phyloP scores from a whole-genome alignment of 2,329 filamentous ascomycete species.

The Pestalotiopsis sp. region DNA sequence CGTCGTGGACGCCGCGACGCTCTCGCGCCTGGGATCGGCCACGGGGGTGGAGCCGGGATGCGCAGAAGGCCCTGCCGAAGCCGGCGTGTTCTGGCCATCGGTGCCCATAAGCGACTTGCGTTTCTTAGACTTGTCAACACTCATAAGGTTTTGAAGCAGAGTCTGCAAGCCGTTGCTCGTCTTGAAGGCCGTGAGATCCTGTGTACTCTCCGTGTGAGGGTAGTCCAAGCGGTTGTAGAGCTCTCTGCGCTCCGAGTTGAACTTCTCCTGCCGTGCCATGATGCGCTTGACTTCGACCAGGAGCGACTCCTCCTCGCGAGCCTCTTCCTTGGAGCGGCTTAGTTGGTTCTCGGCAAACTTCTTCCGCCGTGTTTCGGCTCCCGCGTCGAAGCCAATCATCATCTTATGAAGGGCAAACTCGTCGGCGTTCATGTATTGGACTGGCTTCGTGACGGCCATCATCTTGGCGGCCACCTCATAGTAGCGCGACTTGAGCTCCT shows the following conservation, averaged over 20 bases:
- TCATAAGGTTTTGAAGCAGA: constrained; percentile 80
- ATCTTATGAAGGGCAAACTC: constrained; percentile 84
- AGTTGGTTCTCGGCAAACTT: constrained; percentile 80
- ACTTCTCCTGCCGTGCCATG: constrained; percentile 78
- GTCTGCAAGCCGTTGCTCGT: constrained; percentile 78
- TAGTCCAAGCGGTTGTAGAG: constrained; percentile 86
- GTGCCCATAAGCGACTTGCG: constrained; percentile 67
- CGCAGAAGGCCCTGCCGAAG: constrained; percentile 33
- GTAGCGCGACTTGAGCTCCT: constrained; percentile 89
- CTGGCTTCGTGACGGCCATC: constrained; percentile 77
- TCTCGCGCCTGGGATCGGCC: constrained; percentile 51
- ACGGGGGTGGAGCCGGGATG: constrained; percentile 36
- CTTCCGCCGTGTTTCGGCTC: constrained; percentile 79
- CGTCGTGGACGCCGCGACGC: constrained; percentile 48
- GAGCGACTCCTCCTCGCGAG: constrained; percentile 87
- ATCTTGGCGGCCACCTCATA: constrained; percentile 84
- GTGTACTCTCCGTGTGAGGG: constrained; percentile 57
- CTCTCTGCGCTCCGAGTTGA: constrained; percentile 86
- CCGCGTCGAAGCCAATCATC: constrained; percentile 83
- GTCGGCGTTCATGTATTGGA: constrained; percentile 82
- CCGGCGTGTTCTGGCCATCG: constrained; percentile 53
- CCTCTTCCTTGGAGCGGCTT: constrained; percentile 80
- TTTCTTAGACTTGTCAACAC: constrained; percentile 87
- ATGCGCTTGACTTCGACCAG: constrained; percentile 92
- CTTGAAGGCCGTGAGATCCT: constrained; percentile 77